phyloP scores from a whole-genome alignment of 345 rosid species.

The Hypericum androsaemum region DNA sequence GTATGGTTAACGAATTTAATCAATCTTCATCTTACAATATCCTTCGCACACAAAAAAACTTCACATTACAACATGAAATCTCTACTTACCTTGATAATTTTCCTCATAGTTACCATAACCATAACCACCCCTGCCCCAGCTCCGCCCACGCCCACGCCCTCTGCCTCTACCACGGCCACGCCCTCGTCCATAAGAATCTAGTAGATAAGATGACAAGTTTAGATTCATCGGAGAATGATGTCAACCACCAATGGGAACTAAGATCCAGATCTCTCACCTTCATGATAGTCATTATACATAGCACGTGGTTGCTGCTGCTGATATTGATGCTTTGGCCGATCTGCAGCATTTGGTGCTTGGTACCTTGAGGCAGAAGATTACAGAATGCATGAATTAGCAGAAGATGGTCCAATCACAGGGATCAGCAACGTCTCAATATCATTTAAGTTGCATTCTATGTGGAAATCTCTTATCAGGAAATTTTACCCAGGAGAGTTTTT shows the following conservation, averaged over 20 bases:
- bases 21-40: neutral
- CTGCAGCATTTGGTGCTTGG: constrained; percentile 57
- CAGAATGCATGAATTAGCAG: neutral
- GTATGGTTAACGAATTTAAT: neutral
- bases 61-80: too few relatives aligned
- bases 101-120: constrained; percentile 42
- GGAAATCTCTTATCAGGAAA: neutral
- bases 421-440: neutral
- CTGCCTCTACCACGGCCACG: constrained; percentile 38
- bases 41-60: too few relatives aligned
- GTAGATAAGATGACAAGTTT: neutral
- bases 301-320: constrained; percentile 35
- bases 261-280: constrained; percentile 37
- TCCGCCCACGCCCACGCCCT: constrained; percentile 18
- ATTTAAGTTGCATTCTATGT: too few relatives aligned
- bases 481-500: constrained; percentile 75
- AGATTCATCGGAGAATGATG: neutral
- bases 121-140: constrained; percentile 28
- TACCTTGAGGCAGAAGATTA: constrained; percentile 35
- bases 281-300: constrained; percentile 44
- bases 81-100: neutral
- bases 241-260: neutral
- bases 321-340: constrained; percentile 51
- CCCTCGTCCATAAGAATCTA: constrained; percentile 40
- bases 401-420: neutral